A percentile compares a stretch with the other conserved stretches of the same genome.
phyloP scores from a whole-genome alignment of 768 basidiomycete species.

The Baorangia bicolor region DNA sequence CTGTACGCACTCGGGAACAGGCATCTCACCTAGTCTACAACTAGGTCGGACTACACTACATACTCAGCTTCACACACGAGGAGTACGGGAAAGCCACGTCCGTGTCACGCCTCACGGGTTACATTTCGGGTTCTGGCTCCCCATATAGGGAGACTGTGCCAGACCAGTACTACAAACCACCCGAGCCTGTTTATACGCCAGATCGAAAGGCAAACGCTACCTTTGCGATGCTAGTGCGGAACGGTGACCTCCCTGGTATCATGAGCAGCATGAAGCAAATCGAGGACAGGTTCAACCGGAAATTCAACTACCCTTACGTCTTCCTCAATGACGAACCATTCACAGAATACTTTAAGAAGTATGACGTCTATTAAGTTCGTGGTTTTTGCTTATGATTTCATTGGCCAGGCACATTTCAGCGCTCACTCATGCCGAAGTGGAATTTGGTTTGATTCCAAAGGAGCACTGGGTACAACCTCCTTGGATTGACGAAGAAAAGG shows the following conservation, averaged over 20 bases:
- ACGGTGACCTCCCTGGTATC: constrained; percentile 58
- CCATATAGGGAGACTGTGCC: constrained; percentile 60
- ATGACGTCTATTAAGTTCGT: constrained; percentile 15
- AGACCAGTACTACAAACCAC: constrained; percentile 52
- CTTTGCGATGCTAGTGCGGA: constrained; percentile 78
- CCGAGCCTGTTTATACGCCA: constrained; percentile 36
- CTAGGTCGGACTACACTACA: constrained; percentile 42
- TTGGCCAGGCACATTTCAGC: constrained; percentile 31
- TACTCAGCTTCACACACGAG: constrained; percentile 43
- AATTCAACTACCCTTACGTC: constrained; percentile 80
- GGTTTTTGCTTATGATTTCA: constrained; percentile 4
- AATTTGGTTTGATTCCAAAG: constrained; percentile 64
- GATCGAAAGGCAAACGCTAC: constrained; percentile 77
- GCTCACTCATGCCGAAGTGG: constrained; percentile 33
- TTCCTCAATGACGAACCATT: constrained; percentile 88
- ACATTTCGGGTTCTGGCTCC: constrained; percentile 31
- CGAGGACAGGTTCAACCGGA: constrained; percentile 86
- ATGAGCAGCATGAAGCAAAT: constrained; percentile 67
- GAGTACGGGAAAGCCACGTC: constrained; percentile 43
- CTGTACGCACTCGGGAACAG: neutral
- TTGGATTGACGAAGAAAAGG: constrained; percentile 74
- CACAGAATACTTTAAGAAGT: constrained; percentile 70
- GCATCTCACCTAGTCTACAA: constrained; percentile 9
- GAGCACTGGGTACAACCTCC: constrained; percentile 77
- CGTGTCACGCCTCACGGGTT: constrained; percentile 31